Percentiles rank a stretch among this genome's conserved stretches.
Conservation (phyloP, 306 rosid genomes). For the Luffa aegyptiaca region DNA sequence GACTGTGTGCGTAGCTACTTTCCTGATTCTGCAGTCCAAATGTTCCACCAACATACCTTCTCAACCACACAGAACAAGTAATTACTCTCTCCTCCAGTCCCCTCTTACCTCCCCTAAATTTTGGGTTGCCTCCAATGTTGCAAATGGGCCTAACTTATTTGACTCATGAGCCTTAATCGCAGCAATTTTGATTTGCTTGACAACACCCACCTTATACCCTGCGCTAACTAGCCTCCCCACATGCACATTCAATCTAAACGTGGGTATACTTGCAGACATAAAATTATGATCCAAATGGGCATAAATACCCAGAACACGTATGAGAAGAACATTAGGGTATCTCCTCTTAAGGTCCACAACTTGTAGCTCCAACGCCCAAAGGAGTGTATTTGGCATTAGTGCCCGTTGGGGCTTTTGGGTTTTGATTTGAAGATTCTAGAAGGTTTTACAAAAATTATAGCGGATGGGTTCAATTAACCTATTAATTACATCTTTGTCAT, state of each 20-base stretch:
- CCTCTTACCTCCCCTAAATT: conserved; percentile 65
- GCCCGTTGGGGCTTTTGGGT: conserved; percentile 10
- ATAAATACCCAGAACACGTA: conserved; percentile 69
- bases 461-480: conserved; percentile 34
- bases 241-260: conserved; percentile 68
- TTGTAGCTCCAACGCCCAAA: conserved; percentile 56
- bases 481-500: no score
- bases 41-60: conserved; percentile 35
- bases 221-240: conserved; percentile 86
- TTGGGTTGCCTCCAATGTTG: conserved; percentile 67
- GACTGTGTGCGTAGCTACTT: no score
- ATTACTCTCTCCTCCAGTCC: conserved; percentile 51
- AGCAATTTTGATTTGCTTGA: conserved; percentile 90
- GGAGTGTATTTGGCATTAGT: conserved; percentile 42
- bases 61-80: conserved; percentile 81
- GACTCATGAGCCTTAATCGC: conserved; percentile 81
- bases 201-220: conserved; percentile 86
- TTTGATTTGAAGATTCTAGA: conserved; percentile 9
- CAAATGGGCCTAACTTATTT: conserved; percentile 53
- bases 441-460: no score
- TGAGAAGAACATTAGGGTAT: conserved; percentile 76
- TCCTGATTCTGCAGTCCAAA: conserved; percentile 20
- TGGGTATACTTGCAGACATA: conserved; percentile 76
- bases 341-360: conserved; percentile 55
- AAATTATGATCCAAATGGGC: conserved; percentile 74